phyloP scores from a whole-genome alignment of 164 flowering plant genomes.

The Vitis riparia region DNA sequence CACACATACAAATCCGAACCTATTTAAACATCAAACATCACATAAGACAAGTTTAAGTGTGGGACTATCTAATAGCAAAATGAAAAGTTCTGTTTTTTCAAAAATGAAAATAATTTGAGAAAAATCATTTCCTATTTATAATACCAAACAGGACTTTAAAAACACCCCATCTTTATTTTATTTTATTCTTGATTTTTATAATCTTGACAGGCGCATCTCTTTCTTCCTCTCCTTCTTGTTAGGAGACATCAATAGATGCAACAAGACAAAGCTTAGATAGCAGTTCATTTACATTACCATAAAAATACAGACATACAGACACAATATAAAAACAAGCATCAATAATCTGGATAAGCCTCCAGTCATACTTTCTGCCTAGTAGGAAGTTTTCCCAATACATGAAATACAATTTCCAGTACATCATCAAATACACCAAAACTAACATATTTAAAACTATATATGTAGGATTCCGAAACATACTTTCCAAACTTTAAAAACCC shows the following conservation, averaged over 20 bases:
- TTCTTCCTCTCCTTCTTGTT: neutral
- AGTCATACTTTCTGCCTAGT: conserved; percentile 11
- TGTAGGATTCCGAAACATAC: conserved; percentile 5
- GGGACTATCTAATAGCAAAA: too few species aligned
- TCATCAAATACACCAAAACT: conserved; percentile 19
- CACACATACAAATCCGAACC: too few species aligned
- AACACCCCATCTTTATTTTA: too few species aligned
- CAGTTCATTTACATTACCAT: conserved; percentile 20
- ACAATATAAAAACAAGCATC: conserved; percentile 9
- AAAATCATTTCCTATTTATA: too few species aligned
- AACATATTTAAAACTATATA: conserved; percentile 8
- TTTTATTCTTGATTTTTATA: neutral
- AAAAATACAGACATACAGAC: neutral
- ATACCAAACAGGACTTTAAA: too few species aligned
- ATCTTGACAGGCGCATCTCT: neutral
- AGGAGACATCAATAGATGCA: neutral
- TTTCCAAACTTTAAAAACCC: conserved; percentile 7
- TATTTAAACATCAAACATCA: too few species aligned
- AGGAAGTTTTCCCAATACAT: conserved; percentile 9
- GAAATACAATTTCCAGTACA: too few species aligned
- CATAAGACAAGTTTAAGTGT: too few species aligned
- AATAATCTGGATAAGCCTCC: conserved; percentile 11
- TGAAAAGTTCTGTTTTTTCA: too few species aligned
- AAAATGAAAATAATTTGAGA: too few species aligned
- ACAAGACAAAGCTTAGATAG: neutral